Evolutionary conservation across 2,329 filamentous ascomycete genomes (phyloP), one percentile per base, ranked within the genome.

Genomic region (Fusarium sp.): DNA sequence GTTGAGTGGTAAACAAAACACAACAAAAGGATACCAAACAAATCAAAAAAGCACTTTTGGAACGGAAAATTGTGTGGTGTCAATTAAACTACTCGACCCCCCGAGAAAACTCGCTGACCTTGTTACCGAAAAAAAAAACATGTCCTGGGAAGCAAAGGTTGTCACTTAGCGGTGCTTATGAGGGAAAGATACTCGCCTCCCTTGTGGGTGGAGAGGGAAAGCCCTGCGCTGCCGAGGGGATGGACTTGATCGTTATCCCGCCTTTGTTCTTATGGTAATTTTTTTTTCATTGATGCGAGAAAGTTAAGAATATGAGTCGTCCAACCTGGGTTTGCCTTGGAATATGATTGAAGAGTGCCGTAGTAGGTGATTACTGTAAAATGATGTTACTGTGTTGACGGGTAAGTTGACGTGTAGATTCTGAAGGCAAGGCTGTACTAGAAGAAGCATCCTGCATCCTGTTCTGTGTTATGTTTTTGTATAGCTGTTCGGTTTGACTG

Each of bases 121-220:
- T 66, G 29, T 43, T 68, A 65, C 55, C 26, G 26, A 10, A 10
- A 28, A 34, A 11, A 34, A 12, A 38, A 60, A 48, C 19, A 19
- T 19, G 13, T 66, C 58, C 55, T 58, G 12, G 38, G 52, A 59
- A 58, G 68, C 60, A 53, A 38, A 79, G 81, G 79, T 83, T 60
- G 48, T 79, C 80, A 83, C 73, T 87, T 86, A 84, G 84, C 80
- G 83, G 89, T 88, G 90, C 93, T 97, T 85, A 97, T 91, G 93
- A 97, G 93, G 94, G 94, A 98, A 98, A 98, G 94, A 98, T 93
- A 97, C 90, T 92, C 85, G 77, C 78, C 70, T 56, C 63, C 66
- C 76, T 77, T 63, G 36, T 63, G 58, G 60, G 73, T 77, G 76
- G 78, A 80, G 89, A 92, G 93, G 93, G 94, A 98, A 97, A 93